phyloP scores from a whole-genome alignment of 768 basidiomycete species.

The Trametes coccinea region DNA sequence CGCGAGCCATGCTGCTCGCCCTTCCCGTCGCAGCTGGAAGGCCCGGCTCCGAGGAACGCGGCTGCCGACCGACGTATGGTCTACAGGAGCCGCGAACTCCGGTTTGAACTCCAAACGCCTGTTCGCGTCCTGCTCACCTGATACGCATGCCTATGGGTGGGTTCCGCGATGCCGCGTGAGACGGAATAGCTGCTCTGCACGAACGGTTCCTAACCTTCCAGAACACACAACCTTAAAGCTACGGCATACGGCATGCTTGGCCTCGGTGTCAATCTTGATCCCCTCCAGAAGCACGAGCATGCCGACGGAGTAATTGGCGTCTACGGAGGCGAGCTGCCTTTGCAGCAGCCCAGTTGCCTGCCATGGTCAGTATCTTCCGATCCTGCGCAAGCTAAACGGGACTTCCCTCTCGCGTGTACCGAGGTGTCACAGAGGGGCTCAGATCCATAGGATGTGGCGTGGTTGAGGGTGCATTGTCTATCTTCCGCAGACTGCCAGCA shows the following conservation, averaged over 20 bases:
- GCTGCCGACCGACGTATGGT: not conserved
- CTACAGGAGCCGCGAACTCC: not conserved
- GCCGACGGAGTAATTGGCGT: not conserved
- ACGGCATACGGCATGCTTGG: slow-evolving; percentile 18
- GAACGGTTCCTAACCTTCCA: slow-evolving; percentile 17
- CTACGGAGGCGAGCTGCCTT: not conserved
- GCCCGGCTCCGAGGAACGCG: slow-evolving; percentile 8
- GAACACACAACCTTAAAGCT: slow-evolving; percentile 17
- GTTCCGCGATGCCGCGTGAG: not conserved
- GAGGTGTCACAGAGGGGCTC: not conserved
- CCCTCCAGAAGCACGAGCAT: not conserved
- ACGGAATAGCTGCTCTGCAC: slow-evolving; percentile 2
- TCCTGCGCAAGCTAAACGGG: not conserved
- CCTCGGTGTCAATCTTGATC: slow-evolving; percentile 20
- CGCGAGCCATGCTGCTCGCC: not conserved
- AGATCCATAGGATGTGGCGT: not conserved
- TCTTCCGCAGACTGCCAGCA: not conserved
- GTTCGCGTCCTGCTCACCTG: not conserved
- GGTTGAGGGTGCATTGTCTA: not conserved
- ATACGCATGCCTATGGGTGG: not conserved
- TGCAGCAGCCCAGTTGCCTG: not conserved
- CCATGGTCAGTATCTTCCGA: not conserved
- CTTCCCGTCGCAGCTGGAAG: slow-evolving; percentile 11
- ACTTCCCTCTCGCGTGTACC: not conserved
- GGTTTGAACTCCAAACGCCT: not conserved